phyloP scores from a whole-genome alignment of 2,329 filamentous ascomycete genomes.

The Fusarium praegraminearum region DNA sequence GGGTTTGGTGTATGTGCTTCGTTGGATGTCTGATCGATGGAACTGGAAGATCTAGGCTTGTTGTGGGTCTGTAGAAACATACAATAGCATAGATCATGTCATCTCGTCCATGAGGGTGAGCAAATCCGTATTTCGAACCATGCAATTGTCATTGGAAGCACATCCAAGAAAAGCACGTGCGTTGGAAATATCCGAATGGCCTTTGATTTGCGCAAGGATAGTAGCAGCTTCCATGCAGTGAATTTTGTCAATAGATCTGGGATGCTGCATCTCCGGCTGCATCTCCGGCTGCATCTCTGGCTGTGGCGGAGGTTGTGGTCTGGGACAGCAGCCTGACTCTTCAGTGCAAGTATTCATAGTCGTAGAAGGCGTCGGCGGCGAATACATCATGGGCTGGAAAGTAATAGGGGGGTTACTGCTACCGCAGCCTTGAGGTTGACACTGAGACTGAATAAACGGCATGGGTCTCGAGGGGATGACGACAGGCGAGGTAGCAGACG shows the following conservation, averaged over 20 bases:
- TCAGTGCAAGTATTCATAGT: background rate
- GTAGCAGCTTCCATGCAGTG: constrained; percentile 47
- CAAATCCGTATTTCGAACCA: constrained; percentile 53
- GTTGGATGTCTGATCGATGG: constrained; percentile 67
- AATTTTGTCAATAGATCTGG: constrained; percentile 36
- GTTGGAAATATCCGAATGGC: constrained; percentile 46
- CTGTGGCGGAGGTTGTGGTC: constrained; percentile 1
- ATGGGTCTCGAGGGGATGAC: constrained; percentile 4
- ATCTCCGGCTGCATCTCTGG: background rate
- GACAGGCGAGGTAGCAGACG: constrained; percentile 22
- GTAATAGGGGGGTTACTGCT: background rate
- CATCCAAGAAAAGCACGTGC: constrained; percentile 51
- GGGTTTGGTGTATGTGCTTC: constrained; percentile 79
- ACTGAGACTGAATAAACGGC: background rate
- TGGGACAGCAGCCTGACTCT: constrained; percentile 14
- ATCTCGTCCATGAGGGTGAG: constrained; percentile 52
- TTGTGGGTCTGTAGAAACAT: background rate
- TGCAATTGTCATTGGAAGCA: constrained; percentile 42
- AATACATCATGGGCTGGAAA: constrained; percentile 1
- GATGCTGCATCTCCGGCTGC: background rate
- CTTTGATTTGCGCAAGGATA: constrained; percentile 57
- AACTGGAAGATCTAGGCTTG: constrained; percentile 29
- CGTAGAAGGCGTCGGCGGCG: background rate
- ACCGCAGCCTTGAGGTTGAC: background rate
- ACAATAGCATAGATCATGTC: constrained; percentile 17